These are phyloP conservation scores for Diplosphaera chodatii DNA, from an alignment of 139 green algal genomes.

Conservation along the genomic window DNA sequence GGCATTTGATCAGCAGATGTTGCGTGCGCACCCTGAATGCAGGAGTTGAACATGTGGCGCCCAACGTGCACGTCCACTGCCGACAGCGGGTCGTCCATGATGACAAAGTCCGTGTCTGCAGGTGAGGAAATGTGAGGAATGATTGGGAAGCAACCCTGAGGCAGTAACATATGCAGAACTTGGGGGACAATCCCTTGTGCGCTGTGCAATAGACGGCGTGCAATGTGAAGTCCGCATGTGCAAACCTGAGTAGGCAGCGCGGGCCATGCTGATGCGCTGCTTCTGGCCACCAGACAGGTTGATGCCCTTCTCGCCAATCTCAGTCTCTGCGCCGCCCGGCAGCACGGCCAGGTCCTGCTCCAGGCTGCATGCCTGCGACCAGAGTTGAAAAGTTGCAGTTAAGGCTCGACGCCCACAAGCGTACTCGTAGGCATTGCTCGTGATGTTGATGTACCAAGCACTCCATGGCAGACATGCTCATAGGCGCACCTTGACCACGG, in stretches of 20 bases:
- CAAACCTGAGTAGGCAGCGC: conserved; percentile 61
- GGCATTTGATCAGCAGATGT: too few relatives aligned
- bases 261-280: conserved; percentile 82
- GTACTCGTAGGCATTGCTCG: too few relatives aligned
- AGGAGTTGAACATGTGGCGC: conserved; percentile 73
- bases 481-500: conserved; percentile 15
- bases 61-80: conserved; percentile 91
- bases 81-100: conserved; percentile 92
- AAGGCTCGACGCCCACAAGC: too few relatives aligned
- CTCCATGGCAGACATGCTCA: too few relatives aligned
- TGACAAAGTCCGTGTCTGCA: conserved; percentile 73
- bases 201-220: too few relatives aligned
- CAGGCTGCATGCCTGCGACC: conserved; percentile 48
- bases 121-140: background rate
- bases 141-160: too few relatives aligned
- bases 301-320: conserved; percentile 92
- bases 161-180: too few relatives aligned
- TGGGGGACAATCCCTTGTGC: too few relatives aligned
- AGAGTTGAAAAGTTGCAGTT: background rate
- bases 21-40: conserved; percentile 31
- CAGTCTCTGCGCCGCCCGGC: conserved; percentile 72
- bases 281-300: conserved; percentile 91
- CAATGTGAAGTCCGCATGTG: background rate
- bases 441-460: too few relatives aligned
- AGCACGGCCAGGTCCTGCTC: conserved; percentile 60